Conservation (phyloP, 2,329 filamentous ascomycete species). For the Alternaria atra region DNA sequence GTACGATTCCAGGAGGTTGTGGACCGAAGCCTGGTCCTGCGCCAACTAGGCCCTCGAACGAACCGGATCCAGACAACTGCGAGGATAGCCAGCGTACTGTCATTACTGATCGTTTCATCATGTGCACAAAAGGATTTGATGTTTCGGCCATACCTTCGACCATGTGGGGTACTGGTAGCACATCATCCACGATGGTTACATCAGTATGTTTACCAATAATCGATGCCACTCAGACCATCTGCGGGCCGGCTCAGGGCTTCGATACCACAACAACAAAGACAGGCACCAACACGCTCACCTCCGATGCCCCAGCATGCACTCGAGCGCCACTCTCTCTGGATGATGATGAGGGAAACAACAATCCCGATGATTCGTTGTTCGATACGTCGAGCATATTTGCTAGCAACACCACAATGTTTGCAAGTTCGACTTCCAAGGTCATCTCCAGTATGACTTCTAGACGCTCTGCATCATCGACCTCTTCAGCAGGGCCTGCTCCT, state of each 20-base stretch:
- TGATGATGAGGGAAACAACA: conserved; percentile 42
- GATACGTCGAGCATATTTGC: conserved; percentile 7
- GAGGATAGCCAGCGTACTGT: conserved; percentile 32
- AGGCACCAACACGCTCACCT: conserved; percentile 12
- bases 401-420: conserved; percentile 12
- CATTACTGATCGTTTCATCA: conserved; percentile 32
- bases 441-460: conserved; percentile 1
- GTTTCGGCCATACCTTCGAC: conserved; percentile 19
- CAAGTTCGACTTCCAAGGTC: not conserved
- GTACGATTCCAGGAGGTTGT: conserved; percentile 22
- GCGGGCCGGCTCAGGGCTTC: conserved; percentile 19
- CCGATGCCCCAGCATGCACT: conserved; percentile 29
- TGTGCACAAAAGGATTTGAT: conserved; percentile 26
- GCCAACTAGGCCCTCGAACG: conserved; percentile 17
- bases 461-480: not conserved
- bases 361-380: conserved; percentile 13
- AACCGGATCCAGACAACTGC: conserved; percentile 23
- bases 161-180: conserved; percentile 3
- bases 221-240: conserved; percentile 27
- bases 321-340: conserved; percentile 35
- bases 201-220: conserved; percentile 28
- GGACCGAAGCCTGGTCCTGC: conserved; percentile 32
- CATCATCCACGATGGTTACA: conserved; percentile 22
- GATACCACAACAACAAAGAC: conserved; percentile 20
- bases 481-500: conserved; percentile 1